Evolutionary conservation across 306 rosid species (phyloP).

Genomic region (Heteromeles arbutifolia): DNA sequence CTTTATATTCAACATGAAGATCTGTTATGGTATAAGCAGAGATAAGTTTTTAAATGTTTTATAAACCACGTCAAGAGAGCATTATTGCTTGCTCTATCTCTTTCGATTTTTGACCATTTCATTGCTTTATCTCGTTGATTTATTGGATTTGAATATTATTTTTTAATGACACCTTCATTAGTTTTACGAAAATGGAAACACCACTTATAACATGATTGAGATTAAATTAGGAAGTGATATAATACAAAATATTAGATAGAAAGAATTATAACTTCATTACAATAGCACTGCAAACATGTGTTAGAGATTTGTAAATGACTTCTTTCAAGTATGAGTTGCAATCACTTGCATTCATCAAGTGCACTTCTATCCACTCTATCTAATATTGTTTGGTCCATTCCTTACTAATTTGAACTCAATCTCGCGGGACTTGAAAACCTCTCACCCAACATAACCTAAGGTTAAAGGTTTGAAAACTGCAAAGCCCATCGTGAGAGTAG

Average conservation of each 20-base stretch:
- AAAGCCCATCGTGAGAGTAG: neutral
- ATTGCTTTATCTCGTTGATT: neutral
- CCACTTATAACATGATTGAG: neutral
- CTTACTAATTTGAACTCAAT: neutral
- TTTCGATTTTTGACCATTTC: neutral
- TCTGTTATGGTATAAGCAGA: neutral
- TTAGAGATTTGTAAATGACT: neutral
- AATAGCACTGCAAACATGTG: neutral
- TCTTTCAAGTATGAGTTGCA: no score
- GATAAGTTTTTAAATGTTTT: neutral
- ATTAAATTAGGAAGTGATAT: neutral
- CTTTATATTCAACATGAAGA: neutral
- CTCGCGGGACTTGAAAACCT: no score
- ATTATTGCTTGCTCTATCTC: neutral
- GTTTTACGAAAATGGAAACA: neutral
- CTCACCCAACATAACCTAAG: no score
- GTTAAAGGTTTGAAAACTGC: neutral
- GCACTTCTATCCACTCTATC: neutral
- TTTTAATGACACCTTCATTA: neutral
- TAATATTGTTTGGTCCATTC: neutral
- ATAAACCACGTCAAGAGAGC: neutral
- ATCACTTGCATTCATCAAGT: no score
- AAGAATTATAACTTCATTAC: neutral
- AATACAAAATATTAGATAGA: neutral
- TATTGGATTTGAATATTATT: no score